These are phyloP conservation scores for Rhododendron ovatum DNA, from an alignment of 148 eudicot genomes.

Conservation along the genomic window DNA sequence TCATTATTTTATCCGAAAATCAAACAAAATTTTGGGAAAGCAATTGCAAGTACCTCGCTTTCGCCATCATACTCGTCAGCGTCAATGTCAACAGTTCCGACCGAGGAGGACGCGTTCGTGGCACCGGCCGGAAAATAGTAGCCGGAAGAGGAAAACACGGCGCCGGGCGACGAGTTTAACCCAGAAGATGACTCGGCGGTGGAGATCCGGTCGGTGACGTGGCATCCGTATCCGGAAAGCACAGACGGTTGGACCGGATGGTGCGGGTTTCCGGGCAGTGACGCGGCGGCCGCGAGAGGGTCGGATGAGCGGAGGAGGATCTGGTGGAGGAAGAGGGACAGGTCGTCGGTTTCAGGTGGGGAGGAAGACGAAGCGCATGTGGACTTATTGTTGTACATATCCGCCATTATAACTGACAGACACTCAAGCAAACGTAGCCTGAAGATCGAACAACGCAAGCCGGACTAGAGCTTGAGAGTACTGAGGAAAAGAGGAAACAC, in stretches of 20 bases:
- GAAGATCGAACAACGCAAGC: too few relatives aligned
- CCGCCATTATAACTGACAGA: conserved; percentile 13
- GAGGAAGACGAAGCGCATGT: conserved; percentile 18
- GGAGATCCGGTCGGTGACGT: conserved; percentile 22
- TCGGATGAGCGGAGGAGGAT: conserved; percentile 52
- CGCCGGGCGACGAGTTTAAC: conserved; percentile 16
- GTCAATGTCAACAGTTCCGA: conserved; percentile 32
- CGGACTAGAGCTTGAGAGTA: too few relatives aligned
- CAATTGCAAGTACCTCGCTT: conserved; percentile 48
- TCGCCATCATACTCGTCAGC: conserved; percentile 68
- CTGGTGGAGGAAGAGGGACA: conserved; percentile 65
- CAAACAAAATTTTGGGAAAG: neutral
- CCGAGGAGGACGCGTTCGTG: conserved; percentile 23
- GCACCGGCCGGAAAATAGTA: conserved; percentile 13
- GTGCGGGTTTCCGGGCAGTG: conserved; percentile 12
- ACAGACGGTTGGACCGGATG: conserved; percentile 8
- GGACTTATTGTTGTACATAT: conserved; percentile 9
- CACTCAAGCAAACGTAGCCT: too few relatives aligned
- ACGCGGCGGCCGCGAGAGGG: neutral
- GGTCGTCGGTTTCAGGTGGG: conserved; percentile 48
- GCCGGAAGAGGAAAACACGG: conserved; percentile 17
- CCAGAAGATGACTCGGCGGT: conserved; percentile 13
- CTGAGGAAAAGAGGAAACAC: too few relatives aligned
- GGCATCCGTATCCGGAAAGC: conserved; percentile 20
- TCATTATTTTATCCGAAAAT: too few relatives aligned